Base-by-base conservation (phyloP, 2,329 filamentous ascomycete genomes). In the Fusarium kyushuense region DNA sequence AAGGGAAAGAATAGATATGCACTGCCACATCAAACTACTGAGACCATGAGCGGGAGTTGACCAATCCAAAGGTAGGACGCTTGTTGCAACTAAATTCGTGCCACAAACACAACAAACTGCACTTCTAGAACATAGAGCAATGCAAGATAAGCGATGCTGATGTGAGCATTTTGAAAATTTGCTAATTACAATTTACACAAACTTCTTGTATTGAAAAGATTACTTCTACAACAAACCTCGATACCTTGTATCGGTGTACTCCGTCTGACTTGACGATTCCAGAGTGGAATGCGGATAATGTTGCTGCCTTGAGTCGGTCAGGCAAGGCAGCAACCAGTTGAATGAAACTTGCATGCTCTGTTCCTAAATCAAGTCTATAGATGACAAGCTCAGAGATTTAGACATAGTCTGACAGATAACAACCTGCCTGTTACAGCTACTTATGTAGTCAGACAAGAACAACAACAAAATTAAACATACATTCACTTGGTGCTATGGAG, bases 101-200 rank as follows among this genome's bases (percentile, higher is more conserved):
- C 32, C 23, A 49, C 32, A 12, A 48, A 47, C 16, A 47, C 16
- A 12, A 21, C 29, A 33, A 47, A 47, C 30, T 49, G 54, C 54
- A 35, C 46, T n/a, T 29, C 25, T n/a, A n/a, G 41, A 36, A 49
- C 16, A 27, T 13, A 13, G 6, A 32, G 32, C 21, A 12, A 32
- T 23, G 9, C 21, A 25, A 25, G 23, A 7, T 36, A 36, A 19
- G 3, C 11, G 55, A 29, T 57, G 42, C 59, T 16, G 40, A 25
- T 36, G 21, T 48, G 42, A 48, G 59, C 58, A 56, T 43, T 57
- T 63, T 47, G 38, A 57, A 32, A 6, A 11, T 14, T 36, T 36
- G 17, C n/a, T 11, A 19, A 12, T 36, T 17, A 10, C 23, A 36
- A 19, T 35, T 47, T 49, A 27, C 32, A 27, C 17, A 16, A 19